These are phyloP conservation scores for Acrocalymma vagum DNA, from an alignment of 2,329 filamentous ascomycete species.

Conservation along the genomic window DNA sequence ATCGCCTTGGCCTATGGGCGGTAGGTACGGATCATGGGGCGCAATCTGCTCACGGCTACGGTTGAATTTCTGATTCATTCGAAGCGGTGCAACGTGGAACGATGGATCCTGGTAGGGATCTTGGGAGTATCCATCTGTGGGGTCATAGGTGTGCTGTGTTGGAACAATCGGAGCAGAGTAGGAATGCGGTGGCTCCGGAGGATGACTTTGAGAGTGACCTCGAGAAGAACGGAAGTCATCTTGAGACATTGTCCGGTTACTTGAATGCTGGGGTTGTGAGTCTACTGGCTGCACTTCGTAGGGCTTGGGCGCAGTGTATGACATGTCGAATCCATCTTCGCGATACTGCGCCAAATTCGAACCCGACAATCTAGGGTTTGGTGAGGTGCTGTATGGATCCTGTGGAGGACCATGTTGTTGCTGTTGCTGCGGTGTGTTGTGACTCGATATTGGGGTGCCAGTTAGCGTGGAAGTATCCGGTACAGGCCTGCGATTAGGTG, in stretches of 20 bases:
- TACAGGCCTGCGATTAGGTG: conserved; percentile 37
- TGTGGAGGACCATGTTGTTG: conserved; percentile 23
- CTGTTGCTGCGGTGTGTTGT: conserved; percentile 35
- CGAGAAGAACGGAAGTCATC: conserved; percentile 34
- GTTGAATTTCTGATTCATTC: conserved; percentile 36
- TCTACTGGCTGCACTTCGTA: conserved; percentile 45
- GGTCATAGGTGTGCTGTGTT: conserved; percentile 37
- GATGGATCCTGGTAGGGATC: conserved; percentile 37
- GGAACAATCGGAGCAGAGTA: conserved; percentile 56
- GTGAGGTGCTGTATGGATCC: conserved; percentile 28
- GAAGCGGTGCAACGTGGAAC: conserved; percentile 44
- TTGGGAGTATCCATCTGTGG: conserved; percentile 22
- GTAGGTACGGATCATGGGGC: conserved; percentile 41
- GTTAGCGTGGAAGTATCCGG: conserved; percentile 34
- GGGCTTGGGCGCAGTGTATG: conserved; percentile 45
- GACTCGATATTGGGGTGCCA: conserved; percentile 24
- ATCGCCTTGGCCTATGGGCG: conserved; percentile 50
- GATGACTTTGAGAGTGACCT: conserved; percentile 30
- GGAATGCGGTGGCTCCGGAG: conserved; percentile 49
- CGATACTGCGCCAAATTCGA: conserved; percentile 25
- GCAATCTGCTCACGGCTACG: conserved; percentile 30
- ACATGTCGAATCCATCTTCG: conserved; percentile 43
- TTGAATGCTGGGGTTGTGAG: conserved; percentile 31
- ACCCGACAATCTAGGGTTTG: conserved; percentile 33
- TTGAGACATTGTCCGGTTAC: conserved; percentile 35